Evolutionary conservation across 108 stramenopile genomes (phyloP).

Genomic region (Skeletonema marinoi): DNA sequence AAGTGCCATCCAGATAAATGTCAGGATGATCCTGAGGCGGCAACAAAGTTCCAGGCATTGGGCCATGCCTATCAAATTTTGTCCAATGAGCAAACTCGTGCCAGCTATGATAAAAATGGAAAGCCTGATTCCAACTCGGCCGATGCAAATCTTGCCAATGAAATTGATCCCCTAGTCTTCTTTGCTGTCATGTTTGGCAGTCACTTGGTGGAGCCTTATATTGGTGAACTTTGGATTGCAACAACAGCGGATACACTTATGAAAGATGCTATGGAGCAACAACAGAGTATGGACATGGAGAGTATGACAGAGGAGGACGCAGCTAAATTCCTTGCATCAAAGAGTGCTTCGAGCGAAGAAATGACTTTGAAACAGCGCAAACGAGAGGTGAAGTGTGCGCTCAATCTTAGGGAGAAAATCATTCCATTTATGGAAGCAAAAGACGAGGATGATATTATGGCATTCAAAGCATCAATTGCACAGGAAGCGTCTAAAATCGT

Average conservation of each 20-base stretch:
- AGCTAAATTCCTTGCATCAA: slow-evolving; percentile 35
- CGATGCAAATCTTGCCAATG: slow-evolving; percentile 55
- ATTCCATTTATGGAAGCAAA: slow-evolving; percentile 60
- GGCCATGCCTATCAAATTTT: slow-evolving; percentile 93
- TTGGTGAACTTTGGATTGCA: slow-evolving; percentile 90
- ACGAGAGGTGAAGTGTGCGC: slow-evolving; percentile 74
- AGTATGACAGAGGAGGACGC: slow-evolving; percentile 62
- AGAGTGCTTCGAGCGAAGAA: slow-evolving; percentile 27
- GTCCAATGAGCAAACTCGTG: slow-evolving; percentile 78
- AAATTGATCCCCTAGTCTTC: slow-evolving; percentile 85
- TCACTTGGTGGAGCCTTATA: slow-evolving; percentile 78
- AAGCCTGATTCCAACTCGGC: slow-evolving; percentile 48
- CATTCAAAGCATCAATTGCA: slow-evolving; percentile 38
- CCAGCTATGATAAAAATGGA: slow-evolving; percentile 88
- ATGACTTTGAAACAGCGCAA: slow-evolving; percentile 69
- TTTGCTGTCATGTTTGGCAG: slow-evolving; percentile 92
- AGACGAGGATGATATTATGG: slow-evolving; percentile 46
- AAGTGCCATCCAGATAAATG: slow-evolving; percentile 90
- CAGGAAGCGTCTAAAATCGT: slow-evolving; percentile 78
- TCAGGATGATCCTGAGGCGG: slow-evolving; percentile 85
- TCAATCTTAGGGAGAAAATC: slow-evolving; percentile 68
- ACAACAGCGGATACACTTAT: slow-evolving; percentile 75
- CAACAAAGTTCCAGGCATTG: slow-evolving; percentile 84
- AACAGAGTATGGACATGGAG: slow-evolving; percentile 44
- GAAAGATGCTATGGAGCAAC: slow-evolving; percentile 66